Evolutionary conservation across 2,329 filamentous ascomycete genomes (phyloP), one percentile per base, ranked within the genome.

Genomic region (Xenoacremonium recifei): DNA sequence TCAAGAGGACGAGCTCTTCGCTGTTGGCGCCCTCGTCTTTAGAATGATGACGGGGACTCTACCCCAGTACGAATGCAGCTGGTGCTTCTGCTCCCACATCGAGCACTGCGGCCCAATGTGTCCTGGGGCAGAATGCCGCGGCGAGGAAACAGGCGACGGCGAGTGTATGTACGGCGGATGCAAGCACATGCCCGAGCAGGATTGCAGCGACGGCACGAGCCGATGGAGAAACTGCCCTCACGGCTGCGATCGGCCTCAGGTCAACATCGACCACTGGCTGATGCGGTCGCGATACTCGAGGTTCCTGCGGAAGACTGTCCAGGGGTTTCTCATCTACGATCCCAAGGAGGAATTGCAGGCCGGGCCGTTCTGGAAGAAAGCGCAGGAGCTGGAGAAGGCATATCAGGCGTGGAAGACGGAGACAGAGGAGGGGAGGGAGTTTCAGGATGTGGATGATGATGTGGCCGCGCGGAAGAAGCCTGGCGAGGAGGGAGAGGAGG

Each of bases 41-140:
- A 60, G 55, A 37, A 72, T 73, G 70, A 73, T 73, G 69, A 58
- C 53, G 7, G 61, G 62, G 6, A 27, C 35, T 4, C 13, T 33
- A 9, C 53, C 41, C 17, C 43, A 45, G 4, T 39, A 45, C 38
- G 17, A 17, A 23, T 58, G 59, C 37, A 35, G 46, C 6, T 20
- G 42, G 11, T 54, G 50, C 37, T 44, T 45, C 4, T 56, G 51
- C 47, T 64, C 40, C 46, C 64, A 44, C 45, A 49, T 61, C 3
- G 51, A 60, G 18, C 53, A 56, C 13, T 71, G 66, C 44, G 5
- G n/a, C n/a, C n/a, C n/a, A n/a, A n/a, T n/a, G n/a, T n/a, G n/a
- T n/a, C n/a, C n/a, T n/a, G n/a, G n/a, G n/a, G n/a, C n/a, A n/a
- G n/a, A n/a, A n/a, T n/a, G n/a, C n/a, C n/a, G n/a, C n/a, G n/a